Evolutionary conservation across 345 rosid genomes (phyloP), one percentile per base, ranked within the genome.

Genomic region (Syzygium oleosum): DNA sequence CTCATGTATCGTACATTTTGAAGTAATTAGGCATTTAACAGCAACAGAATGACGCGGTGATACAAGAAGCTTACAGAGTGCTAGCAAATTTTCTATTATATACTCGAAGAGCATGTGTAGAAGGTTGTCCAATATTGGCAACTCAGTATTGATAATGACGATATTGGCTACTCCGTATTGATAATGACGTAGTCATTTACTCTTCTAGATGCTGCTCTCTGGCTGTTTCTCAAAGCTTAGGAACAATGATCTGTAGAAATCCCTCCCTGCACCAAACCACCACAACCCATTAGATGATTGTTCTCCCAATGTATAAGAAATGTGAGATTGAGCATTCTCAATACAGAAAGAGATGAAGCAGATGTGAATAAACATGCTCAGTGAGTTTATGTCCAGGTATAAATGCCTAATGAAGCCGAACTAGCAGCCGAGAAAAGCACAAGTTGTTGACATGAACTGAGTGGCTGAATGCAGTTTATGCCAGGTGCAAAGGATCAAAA

Each of bases 201-300:
- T 73, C 14, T 34, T 38, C 49, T 2, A 73, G 34, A n/a, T 54
- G 54, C 88, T 84, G 89, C 89, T 84, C 58, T 84, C 19, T 54
- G 43, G 83, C 83, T 56, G 15, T 46, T 78, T 78, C 91, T 96
- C 94, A 93, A 43, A 91, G 88, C 91, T 96, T 95, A 34, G 96
- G 96, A 86, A 95, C 90, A 85, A 91, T 89, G 73, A 96, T 85
- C 65, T 89, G 94, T 85, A 95, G 91, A 84, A 95, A 43, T 68
- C 98, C 97, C 89, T 94, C 88, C 87, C 97, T 95, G 95, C 90
- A 84, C 54, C 92, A 88, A 51, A 85, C 31, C 38, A 2, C 29
- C 68, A 73, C 79, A 68, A 34, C 6, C 79, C 79, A 68, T 34
- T 38, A 34, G 79, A 68, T 68, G 19, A 68, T 34, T 2, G 27